Percentiles rank a stretch among this genome's conserved stretches.
phyloP scores from a whole-genome alignment of 2,329 filamentous ascomycete genomes.

The Microsporum canis region DNA sequence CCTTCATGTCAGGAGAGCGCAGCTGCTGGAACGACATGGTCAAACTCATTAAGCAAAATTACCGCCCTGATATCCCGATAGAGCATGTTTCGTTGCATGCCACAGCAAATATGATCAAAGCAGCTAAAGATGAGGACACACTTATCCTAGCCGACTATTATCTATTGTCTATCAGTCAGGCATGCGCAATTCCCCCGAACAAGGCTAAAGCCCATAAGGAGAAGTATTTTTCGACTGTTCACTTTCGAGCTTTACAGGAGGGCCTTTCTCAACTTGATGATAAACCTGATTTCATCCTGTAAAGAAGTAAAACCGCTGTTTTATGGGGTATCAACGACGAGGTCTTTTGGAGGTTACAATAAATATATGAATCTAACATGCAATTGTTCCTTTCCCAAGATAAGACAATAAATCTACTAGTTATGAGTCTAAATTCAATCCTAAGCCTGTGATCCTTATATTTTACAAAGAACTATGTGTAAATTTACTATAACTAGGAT shows the following conservation, averaged over 20 bases:
- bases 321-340: not conserved
- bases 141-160: not conserved
- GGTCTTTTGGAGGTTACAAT: too few species aligned
- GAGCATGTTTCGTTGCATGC: not conserved
- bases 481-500: too few species aligned
- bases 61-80: not conserved
- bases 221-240: not conserved
- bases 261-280: not conserved
- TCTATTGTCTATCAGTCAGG: not conserved
- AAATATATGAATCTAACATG: too few species aligned
- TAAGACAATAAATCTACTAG: too few species aligned
- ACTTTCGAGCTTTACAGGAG: not conserved
- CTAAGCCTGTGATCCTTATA: too few species aligned
- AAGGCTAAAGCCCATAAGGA: not conserved
- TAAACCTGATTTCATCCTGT: not conserved
- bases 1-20: not conserved
- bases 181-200: not conserved
- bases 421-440: too few species aligned
- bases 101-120: not conserved
- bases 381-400: too few species aligned
- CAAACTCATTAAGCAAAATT: not conserved
- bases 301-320: not conserved
- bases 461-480: too few species aligned
- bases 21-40: not conserved
- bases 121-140: constrained; percentile 1